Conservation (phyloP, 768 basidiomycete species). For the Kwoniella europaea region DNA sequence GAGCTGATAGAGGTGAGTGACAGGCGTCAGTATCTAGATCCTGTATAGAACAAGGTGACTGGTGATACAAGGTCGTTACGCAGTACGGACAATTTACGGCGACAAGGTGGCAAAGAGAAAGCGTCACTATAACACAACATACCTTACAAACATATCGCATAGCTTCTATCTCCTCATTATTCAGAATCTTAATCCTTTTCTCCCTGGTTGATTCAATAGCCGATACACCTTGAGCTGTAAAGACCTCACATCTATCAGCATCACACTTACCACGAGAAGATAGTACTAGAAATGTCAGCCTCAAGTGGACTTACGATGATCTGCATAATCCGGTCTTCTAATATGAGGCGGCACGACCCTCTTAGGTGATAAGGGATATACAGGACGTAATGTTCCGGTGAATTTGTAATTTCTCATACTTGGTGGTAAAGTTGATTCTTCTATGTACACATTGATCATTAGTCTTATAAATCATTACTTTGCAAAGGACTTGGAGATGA, state of each 20-base stretch:
- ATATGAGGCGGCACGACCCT: constrained; percentile 82
- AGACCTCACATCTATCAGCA: neutral
- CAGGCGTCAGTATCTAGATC: too few species aligned
- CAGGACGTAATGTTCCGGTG: constrained; percentile 78
- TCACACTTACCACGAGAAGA: neutral
- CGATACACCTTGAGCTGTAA: constrained; percentile 63
- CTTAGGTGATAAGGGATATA: constrained; percentile 82
- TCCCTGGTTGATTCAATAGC: constrained; percentile 60
- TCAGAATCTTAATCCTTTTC: constrained; percentile 69
- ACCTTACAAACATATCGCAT: constrained; percentile 88
- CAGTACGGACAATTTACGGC: too few species aligned
- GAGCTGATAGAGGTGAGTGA: constrained; percentile 63
- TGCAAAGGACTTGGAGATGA: too few species aligned
- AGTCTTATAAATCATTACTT: too few species aligned
- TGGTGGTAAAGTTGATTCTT: constrained; percentile 76
- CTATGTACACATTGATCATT: constrained; percentile 57
- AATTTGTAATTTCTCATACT: constrained; percentile 70
- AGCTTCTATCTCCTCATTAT: constrained; percentile 77
- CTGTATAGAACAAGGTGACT: neutral
- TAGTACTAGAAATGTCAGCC: too few species aligned
- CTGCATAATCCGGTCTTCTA: constrained; percentile 83
- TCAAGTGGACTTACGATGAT: constrained; percentile 64
- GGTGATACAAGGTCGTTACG: too few species aligned
- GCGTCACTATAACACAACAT: constrained; percentile 54
- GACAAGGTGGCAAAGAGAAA: neutral